Percentiles rank a stretch among this genome's conserved stretches.
Evolutionary conservation across 2,329 filamentous ascomycete genomes (phyloP).

Genomic region (Ophiostoma fasciatum): DNA sequence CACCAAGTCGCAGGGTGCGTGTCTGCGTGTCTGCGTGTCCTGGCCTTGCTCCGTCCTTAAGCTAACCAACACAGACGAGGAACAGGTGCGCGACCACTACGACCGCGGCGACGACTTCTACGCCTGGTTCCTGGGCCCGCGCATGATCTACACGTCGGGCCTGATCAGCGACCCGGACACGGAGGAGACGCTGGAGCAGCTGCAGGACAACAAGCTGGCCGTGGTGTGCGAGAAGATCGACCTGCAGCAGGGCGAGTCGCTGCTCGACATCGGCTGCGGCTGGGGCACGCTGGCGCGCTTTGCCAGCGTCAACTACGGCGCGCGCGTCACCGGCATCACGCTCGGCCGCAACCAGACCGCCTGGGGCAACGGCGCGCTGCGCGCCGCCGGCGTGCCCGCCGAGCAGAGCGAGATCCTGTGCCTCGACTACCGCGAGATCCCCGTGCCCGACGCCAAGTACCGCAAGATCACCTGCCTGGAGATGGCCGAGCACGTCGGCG

Average conservation of each 20-base stretch:
- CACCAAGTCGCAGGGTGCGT: slow-evolving; percentile 12
- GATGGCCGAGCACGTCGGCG: slow-evolving; percentile 97
- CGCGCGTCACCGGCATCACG: slow-evolving; percentile 71
- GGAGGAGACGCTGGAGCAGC: slow-evolving; percentile 84
- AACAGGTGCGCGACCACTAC: slow-evolving; percentile 95
- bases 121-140: slow-evolving; percentile 92
- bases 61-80: slow-evolving; percentile 51
- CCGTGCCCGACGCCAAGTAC: slow-evolving; percentile 62
- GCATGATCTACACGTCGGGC: slow-evolving; percentile 97
- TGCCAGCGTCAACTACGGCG: slow-evolving; percentile 82
- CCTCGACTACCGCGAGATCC: slow-evolving; percentile 94
- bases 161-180: slow-evolving; percentile 75
- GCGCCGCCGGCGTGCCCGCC: slow-evolving; percentile 67
- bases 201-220: slow-evolving; percentile 95
- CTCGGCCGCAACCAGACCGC: slow-evolving; percentile 92
- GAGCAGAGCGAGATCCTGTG: slow-evolving; percentile 85
- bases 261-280: slow-evolving; percentile 93
- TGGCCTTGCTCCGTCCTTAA: not conserved
- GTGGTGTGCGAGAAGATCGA: slow-evolving; percentile 93
- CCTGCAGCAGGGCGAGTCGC: slow-evolving; percentile 61
- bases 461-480: slow-evolving; percentile 95
- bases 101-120: slow-evolving; percentile 98
- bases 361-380: slow-evolving; percentile 86
- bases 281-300: slow-evolving; percentile 96
- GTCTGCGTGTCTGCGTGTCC: not conserved